A percentile compares a stretch with the other conserved stretches of the same genome.
These are phyloP conservation scores for Oryza longistaminata DNA, from an alignment of 176 grass and related monocot genomes.

Conservation along the genomic window DNA sequence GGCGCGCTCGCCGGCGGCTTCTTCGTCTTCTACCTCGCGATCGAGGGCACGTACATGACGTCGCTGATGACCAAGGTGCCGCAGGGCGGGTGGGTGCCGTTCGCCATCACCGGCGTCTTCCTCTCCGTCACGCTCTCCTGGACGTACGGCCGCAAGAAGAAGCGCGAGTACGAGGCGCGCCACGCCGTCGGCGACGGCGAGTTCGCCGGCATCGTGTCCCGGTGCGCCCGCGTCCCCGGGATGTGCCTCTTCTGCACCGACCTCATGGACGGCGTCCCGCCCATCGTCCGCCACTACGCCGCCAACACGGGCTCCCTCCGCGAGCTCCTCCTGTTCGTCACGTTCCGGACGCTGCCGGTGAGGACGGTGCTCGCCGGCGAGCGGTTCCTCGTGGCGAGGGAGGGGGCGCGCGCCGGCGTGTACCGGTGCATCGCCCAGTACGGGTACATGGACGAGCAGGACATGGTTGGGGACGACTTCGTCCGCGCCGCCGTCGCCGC, in stretches of 20 bases:
- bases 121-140: constrained; percentile 51
- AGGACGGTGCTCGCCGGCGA: constrained; percentile 40
- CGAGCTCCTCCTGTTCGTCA: constrained; percentile 50
- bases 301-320: constrained; percentile 44
- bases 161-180: constrained; percentile 46
- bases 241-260: constrained; percentile 57
- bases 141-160: constrained; percentile 59
- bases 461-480: constrained; percentile 44
- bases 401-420: constrained; percentile 4
- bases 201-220: constrained; percentile 11
- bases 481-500: constrained; percentile 17
- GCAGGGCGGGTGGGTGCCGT: constrained; percentile 65
- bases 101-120: constrained; percentile 54
- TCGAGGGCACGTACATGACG: constrained; percentile 55
- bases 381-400: constrained; percentile 32
- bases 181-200: constrained; percentile 22
- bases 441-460: constrained; percentile 50
- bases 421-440: constrained; percentile 48
- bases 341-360: constrained; percentile 42
- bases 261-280: constrained; percentile 50
- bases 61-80: constrained; percentile 54
- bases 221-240: constrained; percentile 17
- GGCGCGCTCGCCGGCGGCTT: background rate
- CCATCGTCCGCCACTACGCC: constrained; percentile 55
- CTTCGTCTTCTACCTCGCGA: constrained; percentile 7